These are phyloP conservation scores for Cutaneotrichosporon arboriforme DNA, from an alignment of 1,284 basidiomycete genomes.

Conservation along the genomic window DNA sequence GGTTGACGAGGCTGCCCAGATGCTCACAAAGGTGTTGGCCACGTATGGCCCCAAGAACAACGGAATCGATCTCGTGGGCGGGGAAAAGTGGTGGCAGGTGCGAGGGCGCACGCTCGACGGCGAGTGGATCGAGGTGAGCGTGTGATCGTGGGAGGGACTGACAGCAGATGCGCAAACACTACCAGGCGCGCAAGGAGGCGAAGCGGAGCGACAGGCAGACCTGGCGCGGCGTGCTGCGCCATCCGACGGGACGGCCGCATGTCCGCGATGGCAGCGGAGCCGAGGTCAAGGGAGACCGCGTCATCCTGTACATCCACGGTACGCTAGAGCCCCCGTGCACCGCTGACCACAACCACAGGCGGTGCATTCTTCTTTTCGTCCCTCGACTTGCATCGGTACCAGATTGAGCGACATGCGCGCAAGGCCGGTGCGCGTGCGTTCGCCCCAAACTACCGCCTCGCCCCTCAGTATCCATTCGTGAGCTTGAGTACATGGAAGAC, in stretches of 20 bases:
- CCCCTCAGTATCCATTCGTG: conserved; percentile 94
- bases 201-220: background rate
- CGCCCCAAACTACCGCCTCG: conserved; percentile 80
- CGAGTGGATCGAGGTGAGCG: conserved; percentile 69
- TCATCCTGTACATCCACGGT: conserved; percentile 48
- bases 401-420: conserved; percentile 77
- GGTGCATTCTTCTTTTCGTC: conserved; percentile 48
- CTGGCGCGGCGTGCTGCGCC: background rate
- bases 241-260: conserved; percentile 1
- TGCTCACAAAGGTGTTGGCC: conserved; percentile 42
- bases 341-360: conserved; percentile 22
- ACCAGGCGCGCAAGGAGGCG: conserved; percentile 25
- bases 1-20: conserved; percentile 39
- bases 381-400: conserved; percentile 55
- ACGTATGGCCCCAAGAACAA: conserved; percentile 32
- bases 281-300: conserved; percentile 39
- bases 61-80: conserved; percentile 57
- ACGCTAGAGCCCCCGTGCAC: conserved; percentile 4
- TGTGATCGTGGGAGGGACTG: background rate
- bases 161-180: conserved; percentile 48
- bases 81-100: conserved; percentile 91
- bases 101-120: conserved; percentile 68
- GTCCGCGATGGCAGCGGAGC: conserved; percentile 36
- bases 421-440: conserved; percentile 74
- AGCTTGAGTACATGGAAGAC: conserved; percentile 50